Evolutionary conservation across 495 filamentous ascomycete species (phyloP), one percentile per base, ranked within the genome.

Genomic region (Cercophora newfieldiana): DNA sequence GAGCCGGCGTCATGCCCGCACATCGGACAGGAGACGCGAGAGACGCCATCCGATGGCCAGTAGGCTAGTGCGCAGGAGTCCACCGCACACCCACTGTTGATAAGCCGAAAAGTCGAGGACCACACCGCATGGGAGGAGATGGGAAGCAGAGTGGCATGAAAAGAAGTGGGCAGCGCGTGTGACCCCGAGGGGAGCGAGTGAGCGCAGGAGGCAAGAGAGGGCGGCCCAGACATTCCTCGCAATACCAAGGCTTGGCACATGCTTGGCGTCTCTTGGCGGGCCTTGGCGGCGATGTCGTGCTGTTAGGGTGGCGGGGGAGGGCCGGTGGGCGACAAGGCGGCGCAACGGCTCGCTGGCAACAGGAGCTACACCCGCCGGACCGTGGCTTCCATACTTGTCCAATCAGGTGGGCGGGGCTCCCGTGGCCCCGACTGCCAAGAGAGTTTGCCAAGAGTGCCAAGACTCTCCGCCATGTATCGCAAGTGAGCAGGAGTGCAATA

Each of bases 391-490:
- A 47, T 26, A 33, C 25, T 47, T n/a, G 53, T 31, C 72, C 74
- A 76, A 75, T 76, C 57, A 69, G 26, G 31, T 26, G 25, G 12
- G 29, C 68, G 67, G 69, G 67, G 69, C 67, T 65, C 60, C 69
- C 67, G 67, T 71, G 66, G 66, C 73, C 73, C 62, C 72, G 74
- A 77, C 70, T 72, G 78, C 80, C 80, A 81, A 78, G 74, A 58
- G n/a, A n/a, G 21, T 28, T 2, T 60, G 68, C 72, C 72, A 71
- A 71, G 69, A 25, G n/a, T 19, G 62, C 66, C 69, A 75, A 78
- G 76, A 50, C 72, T 77, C 78, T 78, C 76, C 72, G 78, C 80
- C 77, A 79, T 73, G 72, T 75, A 79, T 74, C 69, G 78, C 77
- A 75, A 79, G 63, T 76, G 78, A 65, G 69, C 71, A 76, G 69